These are phyloP conservation scores for Straminergon stramineum DNA, from an alignment of 225 moss, liverwort and hornwort genomes.

Conservation along the genomic window DNA sequence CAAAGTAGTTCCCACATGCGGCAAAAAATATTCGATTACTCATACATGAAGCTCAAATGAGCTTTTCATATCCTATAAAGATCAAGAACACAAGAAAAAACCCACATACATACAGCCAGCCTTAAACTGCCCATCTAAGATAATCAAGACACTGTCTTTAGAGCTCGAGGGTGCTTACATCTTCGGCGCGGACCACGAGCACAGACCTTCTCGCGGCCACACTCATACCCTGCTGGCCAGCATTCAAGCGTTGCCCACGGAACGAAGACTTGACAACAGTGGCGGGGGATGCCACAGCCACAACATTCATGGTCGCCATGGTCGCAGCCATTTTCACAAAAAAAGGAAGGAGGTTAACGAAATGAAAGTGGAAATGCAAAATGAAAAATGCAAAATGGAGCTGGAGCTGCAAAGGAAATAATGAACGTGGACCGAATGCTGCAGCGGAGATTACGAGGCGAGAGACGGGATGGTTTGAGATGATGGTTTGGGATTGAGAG, in stretches of 20 bases:
- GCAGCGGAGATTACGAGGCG: neutral
- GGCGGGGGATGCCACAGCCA: neutral
- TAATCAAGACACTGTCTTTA: neutral
- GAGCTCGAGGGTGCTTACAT: neutral
- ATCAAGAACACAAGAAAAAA: neutral
- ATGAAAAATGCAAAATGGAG: neutral
- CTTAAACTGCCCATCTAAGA: too few species aligned
- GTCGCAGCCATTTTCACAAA: conserved; percentile 19
- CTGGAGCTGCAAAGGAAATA: neutral
- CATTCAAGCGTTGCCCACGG: conserved; percentile 26
- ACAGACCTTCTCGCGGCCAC: conserved; percentile 3
- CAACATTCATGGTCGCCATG: conserved; percentile 27
- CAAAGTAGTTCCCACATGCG: neutral
- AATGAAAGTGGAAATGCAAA: neutral
- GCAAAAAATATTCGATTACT: neutral
- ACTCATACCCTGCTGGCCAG: neutral
- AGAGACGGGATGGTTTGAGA: neutral
- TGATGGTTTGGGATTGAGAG: neutral
- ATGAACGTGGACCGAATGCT: neutral
- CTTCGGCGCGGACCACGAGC: conserved; percentile 28
- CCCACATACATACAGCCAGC: neutral
- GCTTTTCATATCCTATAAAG: too few species aligned
- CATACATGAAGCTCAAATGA: too few species aligned
- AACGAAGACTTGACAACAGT: conserved; percentile 5
- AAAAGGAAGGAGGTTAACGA: neutral